Percentiles rank a stretch among this genome's conserved stretches.
phyloP scores from a whole-genome alignment of 2,329 filamentous ascomycete species.

The Basipetospora chlamydospora region DNA sequence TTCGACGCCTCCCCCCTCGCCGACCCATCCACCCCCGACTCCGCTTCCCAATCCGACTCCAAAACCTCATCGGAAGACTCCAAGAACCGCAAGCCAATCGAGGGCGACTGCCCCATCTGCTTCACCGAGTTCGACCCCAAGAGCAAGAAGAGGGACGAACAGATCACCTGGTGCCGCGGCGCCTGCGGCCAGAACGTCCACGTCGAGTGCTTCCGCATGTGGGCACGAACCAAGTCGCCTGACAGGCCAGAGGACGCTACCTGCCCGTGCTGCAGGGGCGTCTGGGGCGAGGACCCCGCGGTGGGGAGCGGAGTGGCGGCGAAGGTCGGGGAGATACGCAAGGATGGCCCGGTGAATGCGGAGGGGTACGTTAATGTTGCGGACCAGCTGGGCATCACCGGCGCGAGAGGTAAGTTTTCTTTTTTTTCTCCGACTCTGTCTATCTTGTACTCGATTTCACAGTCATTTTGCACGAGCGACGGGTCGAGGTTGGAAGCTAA shows the following conservation, averaged over 20 bases:
- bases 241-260: constrained; percentile 25
- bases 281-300: constrained; percentile 28
- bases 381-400: constrained; percentile 41
- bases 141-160: constrained; percentile 19
- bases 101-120: constrained; percentile 45
- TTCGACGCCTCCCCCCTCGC: constrained; percentile 39
- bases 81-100: constrained; percentile 30
- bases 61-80: too few relatives aligned
- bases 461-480: too few relatives aligned
- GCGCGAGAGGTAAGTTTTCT: constrained; percentile 33
- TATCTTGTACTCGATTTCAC: too few relatives aligned
- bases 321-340: too few relatives aligned
- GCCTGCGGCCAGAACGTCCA: constrained; percentile 43
- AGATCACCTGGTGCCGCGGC: constrained; percentile 34
- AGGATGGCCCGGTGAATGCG: too few relatives aligned
- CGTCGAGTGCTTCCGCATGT: constrained; percentile 36
- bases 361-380: constrained; percentile 52
- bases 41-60: too few relatives aligned
- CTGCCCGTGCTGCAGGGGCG: constrained; percentile 46
- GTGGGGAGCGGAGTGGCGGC: constrained; percentile 27
- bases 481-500: too few relatives aligned
- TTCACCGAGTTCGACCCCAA: constrained; percentile 28
- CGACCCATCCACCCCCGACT: constrained; percentile 16
- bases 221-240: constrained; percentile 29
- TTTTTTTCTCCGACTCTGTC: too few relatives aligned